Conservation (phyloP, 176 grass and related monocot genomes). For the Thinopyrum elongatum region DNA sequence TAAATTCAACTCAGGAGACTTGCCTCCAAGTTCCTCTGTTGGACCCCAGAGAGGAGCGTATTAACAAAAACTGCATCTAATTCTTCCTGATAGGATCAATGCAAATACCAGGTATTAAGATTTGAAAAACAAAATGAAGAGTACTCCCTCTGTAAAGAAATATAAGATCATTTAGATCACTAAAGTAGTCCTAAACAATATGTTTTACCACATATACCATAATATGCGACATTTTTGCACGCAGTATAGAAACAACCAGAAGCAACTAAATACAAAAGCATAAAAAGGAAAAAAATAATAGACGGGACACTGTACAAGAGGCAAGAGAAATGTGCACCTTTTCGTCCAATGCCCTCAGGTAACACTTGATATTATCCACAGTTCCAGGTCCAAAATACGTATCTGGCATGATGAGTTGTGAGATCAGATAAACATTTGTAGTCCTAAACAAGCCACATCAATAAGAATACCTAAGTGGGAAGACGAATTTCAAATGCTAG, state of each 20-base stretch:
- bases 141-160: background rate
- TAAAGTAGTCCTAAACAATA: no score
- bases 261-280: conserved; percentile 8
- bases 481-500: conserved; percentile 1
- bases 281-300: conserved; percentile 1
- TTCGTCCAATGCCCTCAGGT: conserved; percentile 69
- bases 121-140: background rate
- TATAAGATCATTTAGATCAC: no score
- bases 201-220: conserved; percentile 19
- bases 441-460: background rate
- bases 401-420: conserved; percentile 48
- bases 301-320: conserved; percentile 16
- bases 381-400: conserved; percentile 87
- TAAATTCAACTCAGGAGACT: conserved; percentile 24
- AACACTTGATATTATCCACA: conserved; percentile 88
- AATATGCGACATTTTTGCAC: background rate
- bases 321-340: conserved; percentile 49
- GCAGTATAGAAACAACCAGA: background rate
- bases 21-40: conserved; percentile 95
- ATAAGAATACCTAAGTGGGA: background rate
- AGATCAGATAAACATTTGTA: background rate
- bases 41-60: conserved; percentile 84
- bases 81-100: conserved; percentile 51
- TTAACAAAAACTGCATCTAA: conserved; percentile 95
- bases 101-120: conserved; percentile 10